Base-by-base conservation (phyloP, 208 protist genomes). In the Vickermania ingenoplastis region DNA sequence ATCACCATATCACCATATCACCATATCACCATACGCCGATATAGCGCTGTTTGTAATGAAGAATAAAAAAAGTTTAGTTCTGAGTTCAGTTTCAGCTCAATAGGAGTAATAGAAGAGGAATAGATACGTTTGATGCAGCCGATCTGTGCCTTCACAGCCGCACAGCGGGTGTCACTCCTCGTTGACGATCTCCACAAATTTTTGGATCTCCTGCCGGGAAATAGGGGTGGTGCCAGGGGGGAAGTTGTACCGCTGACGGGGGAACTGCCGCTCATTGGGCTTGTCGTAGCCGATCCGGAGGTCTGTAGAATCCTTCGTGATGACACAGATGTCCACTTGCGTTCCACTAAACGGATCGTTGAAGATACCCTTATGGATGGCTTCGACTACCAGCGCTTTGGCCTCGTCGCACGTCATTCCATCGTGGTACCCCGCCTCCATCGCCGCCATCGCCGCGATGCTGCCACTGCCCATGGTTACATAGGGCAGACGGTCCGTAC, bases 391-490 rank as follows among this genome's bases (percentile, higher is more conserved):
- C 11, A 99, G 77, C 66, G 83, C 61, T 65, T 98, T 98, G 4
- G 97, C 99, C 78, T 99, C 98, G 49, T 99, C 93, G 55, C 87
- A 77, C 41, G 78, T 89, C 83, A 97, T 86, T 68, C 83, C 77
- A 30, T 96, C 84, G 69, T 96, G 97, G 77, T 93, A 99, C 36
- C 88, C 67, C 1, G 84, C 61, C 78, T 99, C 99, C 68, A 99
- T 93, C 26, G 98, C 84, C 17, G 96, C 88, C 96, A 99, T 99
- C 31, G 99, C 99, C 2, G 98, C 98, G 23, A 99, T 89, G 60
- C 95, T 99, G 58, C 99, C 99, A 61, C 97, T 99, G 51, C 98
- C 98, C 97, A 99, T 99, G 3, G 98, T 99, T 48, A 99, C 95
- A 73, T 97, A 99, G 2, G 98, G 98, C 41, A 99, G 89, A 28